Conservation (phyloP, 2,329 filamentous ascomycete species). For the Pseudogymnoascus sp. region DNA sequence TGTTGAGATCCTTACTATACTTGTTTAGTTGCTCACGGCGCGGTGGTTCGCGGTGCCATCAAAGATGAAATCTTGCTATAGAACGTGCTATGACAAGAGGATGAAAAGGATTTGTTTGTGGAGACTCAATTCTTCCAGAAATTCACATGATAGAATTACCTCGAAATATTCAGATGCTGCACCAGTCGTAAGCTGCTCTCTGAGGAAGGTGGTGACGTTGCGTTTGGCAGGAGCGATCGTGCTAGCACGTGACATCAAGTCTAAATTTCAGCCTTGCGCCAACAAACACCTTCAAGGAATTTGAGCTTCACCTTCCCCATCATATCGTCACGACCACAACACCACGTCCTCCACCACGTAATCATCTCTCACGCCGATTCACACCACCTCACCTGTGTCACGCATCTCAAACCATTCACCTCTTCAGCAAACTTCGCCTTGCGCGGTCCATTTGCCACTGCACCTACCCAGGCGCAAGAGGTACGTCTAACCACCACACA, state of each 20-base stretch:
- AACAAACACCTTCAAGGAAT: background rate
- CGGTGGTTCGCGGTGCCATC: background rate
- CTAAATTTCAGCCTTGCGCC: background rate
- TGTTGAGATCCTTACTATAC: background rate
- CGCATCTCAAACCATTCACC: background rate
- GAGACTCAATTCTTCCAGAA: background rate
- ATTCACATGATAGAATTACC: background rate
- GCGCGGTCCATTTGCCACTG: background rate
- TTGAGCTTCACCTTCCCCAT: background rate
- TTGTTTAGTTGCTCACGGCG: background rate
- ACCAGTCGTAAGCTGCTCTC: background rate
- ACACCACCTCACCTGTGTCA: background rate
- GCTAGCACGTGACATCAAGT: background rate
- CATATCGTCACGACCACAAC: background rate
- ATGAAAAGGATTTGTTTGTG: background rate
- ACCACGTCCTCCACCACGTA: background rate
- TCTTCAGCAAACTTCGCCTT: background rate
- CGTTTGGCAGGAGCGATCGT: background rate
- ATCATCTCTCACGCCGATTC: background rate
- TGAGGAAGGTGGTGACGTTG: background rate
- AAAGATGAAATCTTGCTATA: background rate
- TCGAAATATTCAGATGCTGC: background rate
- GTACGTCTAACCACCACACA: slow-evolving; percentile 31
- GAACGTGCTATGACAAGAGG: background rate
- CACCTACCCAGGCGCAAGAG: slow-evolving; percentile 26